Base-by-base conservation (phyloP, 352 stramenopile genomes). In the Globisporangium acanthophoron region DNA sequence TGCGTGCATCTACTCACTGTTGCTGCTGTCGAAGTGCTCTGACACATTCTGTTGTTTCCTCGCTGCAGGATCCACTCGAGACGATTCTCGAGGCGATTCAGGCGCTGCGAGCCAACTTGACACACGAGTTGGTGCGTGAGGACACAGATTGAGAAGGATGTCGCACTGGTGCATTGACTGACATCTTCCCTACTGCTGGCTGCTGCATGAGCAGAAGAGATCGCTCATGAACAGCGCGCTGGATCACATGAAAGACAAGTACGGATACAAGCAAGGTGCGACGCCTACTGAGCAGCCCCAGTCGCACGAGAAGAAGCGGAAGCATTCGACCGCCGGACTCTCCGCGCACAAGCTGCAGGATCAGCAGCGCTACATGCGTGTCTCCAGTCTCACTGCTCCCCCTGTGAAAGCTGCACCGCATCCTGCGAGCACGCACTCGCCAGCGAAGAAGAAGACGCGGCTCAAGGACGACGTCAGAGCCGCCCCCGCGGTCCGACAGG, bases 141-240 rank as follows among this genome's bases (percentile, higher is more conserved):
- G 35, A 41, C 35, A 41, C 9, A 1, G 5, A 35, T 35, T 15
- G 35, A 41, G 11, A 41, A 41, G 31, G 31, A 41, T 37, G 9
- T 37, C 33, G 5, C 1, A 37, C 33, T 37, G 24, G 24, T 37
- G 33, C 33, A 37, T 6, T 1, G 33, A 41, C 35, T 15, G 9
- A 41, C 12, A 41, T 18, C 35, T 41, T 15, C 11, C 3, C 8
- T 3, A 37, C 9, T 37, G 33, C 33, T 20, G n/a, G 11, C 9
- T 29, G 61, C 21, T 52, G 6, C 39, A 40, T 44, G 11, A 45
- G 20, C 41, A 74, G 72, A 54, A 60, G 0, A 50, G 61, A 16
- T 44, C 54, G 13, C 69, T 85, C 44, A 74, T 86, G 37, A 60
- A 78, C 27, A 64, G 70, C 9, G 75, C 81, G 47, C 52, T 91